Evolutionary conservation across 495 filamentous ascomycete genomes (phyloP).

Genomic region (Xylaria acuta): DNA sequence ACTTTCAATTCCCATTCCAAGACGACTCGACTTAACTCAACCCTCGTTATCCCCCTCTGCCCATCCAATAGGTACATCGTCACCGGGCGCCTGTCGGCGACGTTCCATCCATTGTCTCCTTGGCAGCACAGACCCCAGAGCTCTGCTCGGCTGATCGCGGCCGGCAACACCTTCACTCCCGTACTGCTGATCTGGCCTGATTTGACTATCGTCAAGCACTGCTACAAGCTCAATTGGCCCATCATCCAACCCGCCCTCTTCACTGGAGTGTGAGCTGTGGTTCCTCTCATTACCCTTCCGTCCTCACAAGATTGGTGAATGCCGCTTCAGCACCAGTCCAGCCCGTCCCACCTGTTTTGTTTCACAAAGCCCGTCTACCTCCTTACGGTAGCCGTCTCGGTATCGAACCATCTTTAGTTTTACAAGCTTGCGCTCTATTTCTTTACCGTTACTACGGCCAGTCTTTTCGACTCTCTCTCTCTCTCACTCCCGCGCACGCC

Average conservation of each 20-base stretch:
- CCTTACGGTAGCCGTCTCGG: not conserved
- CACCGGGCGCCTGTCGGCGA: not conserved
- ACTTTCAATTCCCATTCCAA: constrained; percentile 1
- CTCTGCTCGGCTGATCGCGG: constrained; percentile 25
- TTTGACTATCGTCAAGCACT: constrained; percentile 5
- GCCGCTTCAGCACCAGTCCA: not conserved
- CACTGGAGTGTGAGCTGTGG: not conserved
- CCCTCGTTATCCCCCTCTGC: not conserved
- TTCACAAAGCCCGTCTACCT: constrained; percentile 4
- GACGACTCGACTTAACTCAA: not conserved
- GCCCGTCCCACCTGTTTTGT: not conserved
- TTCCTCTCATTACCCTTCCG: not conserved
- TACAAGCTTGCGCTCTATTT: constrained; percentile 1
- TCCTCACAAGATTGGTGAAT: constrained; percentile 11
- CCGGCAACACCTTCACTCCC: constrained; percentile 16
- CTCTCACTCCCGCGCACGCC: not conserved
- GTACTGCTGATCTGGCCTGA: constrained; percentile 30
- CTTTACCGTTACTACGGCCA: not conserved
- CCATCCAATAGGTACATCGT: constrained; percentile 7
- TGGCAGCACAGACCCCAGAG: constrained; percentile 23
- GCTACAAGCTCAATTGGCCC: constrained; percentile 8
- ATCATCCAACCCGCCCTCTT: constrained; percentile 1
- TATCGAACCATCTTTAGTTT: not conserved
- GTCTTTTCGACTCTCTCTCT: not conserved
- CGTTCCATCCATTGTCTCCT: constrained; percentile 19